Conservation (phyloP, 139 green algal genomes). For the Raphidocelis subcapitata region DNA sequence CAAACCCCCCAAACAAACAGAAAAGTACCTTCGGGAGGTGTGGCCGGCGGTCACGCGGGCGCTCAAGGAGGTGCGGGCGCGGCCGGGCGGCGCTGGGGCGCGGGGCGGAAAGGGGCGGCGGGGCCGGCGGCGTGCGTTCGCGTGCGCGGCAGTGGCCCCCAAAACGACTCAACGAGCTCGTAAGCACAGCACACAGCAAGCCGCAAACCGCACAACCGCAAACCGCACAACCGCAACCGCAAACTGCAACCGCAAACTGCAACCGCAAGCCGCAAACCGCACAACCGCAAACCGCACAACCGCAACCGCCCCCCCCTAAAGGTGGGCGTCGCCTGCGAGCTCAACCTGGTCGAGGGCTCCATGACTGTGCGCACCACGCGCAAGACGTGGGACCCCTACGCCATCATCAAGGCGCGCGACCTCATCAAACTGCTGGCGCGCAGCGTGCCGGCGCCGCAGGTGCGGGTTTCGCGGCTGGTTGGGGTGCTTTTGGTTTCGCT, state of each 20-base stretch:
- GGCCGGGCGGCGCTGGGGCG: constrained; percentile 44
- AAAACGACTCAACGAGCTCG: too few species aligned
- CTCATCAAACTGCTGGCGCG: constrained; percentile 98
- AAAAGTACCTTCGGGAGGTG: constrained; percentile 96
- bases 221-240: too few species aligned
- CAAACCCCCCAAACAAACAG: constrained; percentile 42
- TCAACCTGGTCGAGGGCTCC: constrained; percentile 96
- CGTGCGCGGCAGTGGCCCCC: too few species aligned
- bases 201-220: too few species aligned
- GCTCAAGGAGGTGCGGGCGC: constrained; percentile 81
- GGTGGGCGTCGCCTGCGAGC: constrained; percentile 82
- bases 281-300: background rate
- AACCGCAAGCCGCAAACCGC: background rate
- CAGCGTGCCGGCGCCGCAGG: constrained; percentile 90
- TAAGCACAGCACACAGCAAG: too few species aligned
- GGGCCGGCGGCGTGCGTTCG: background rate
- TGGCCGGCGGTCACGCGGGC: constrained; percentile 91
- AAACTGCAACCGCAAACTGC: too few species aligned
- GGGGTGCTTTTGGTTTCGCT: background rate
- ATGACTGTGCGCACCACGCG: constrained; percentile 98
- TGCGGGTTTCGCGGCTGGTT: constrained; percentile 26
- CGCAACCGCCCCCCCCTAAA: background rate
- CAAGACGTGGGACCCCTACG: constrained; percentile 98
- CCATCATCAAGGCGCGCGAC: constrained; percentile 98
- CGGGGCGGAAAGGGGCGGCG: constrained; percentile 82